Evolutionary conservation across 2,329 filamentous ascomycete species (phyloP), one percentile per base, ranked within the genome.

Genomic region (Paramyrothecium sp.): DNA sequence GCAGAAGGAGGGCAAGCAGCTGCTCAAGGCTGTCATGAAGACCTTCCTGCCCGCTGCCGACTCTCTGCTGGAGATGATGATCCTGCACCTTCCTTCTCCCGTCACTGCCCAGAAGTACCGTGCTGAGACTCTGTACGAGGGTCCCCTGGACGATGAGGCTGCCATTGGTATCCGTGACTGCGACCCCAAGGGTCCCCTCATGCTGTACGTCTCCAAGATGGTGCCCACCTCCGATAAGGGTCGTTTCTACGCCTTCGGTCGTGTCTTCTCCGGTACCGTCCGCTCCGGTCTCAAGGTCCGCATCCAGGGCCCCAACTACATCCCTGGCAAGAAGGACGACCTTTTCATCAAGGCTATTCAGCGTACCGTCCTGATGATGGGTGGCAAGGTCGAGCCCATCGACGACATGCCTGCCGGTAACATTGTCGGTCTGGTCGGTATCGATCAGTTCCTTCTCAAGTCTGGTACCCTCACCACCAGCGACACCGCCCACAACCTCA

Each of bases 121-220:
- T 89, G 89, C 86, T 73, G 95, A 98, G 88, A 97, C 93, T 76
- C 87, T 99, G 67, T 99, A 99, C 84, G 95, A 99, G 86, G 95
- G 95, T 86, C 95, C 95, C 70, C 73, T 82, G 59, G 95, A 99
- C 76, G 95, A 99, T 72, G 89, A 92, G 79, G 88, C 89, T 71
- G 93, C 90, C 83, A 90, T 97, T 76, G 92, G 89, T 87, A 97
- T 99, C 87, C 93, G 93, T 72, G 92, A 98, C 86, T 98, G 95
- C 79, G 92, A 99, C 79, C 86, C 94, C 80, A 96, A 97, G 85
- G 95, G 87, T 78, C 91, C 94, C 73, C 95, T 99, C 81, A 99
- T 99, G 95, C 86, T 98, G 69, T 99, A 99, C 90, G 93, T 99
- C 79, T 99, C 95, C 80, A 99, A 99, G 92, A 99, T 99, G 95